Evolutionary conservation across 306 rosid genomes (phyloP).

Genomic region (Citrullus amarus): DNA sequence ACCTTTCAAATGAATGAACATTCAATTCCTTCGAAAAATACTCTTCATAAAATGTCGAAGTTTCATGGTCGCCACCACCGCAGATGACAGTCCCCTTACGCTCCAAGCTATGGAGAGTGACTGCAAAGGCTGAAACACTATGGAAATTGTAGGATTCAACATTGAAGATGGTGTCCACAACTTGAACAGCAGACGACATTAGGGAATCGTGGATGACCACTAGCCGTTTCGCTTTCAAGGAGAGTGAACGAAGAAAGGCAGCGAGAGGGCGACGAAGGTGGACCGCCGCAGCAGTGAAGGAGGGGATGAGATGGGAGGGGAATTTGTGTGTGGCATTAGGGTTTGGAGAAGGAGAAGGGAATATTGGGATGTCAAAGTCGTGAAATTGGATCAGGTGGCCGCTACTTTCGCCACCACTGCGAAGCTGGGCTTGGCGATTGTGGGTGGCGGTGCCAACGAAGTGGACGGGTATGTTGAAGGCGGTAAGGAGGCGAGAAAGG

Average conservation of each 20-base stretch:
- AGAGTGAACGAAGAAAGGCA: constrained; percentile 23
- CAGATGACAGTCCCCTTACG: neutral
- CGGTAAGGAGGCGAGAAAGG: constrained; percentile 46
- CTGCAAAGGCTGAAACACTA: constrained; percentile 42
- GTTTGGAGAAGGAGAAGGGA: constrained; percentile 36
- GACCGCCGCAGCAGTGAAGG: constrained; percentile 21
- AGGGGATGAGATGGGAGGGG: constrained; percentile 59
- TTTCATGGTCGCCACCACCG: neutral
- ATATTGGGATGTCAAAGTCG: constrained; percentile 30
- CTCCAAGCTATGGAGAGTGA: constrained; percentile 24
- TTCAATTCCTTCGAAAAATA: constrained; percentile 10
- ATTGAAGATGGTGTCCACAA: constrained; percentile 21
- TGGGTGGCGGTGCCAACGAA: constrained; percentile 41
- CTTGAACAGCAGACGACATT: constrained; percentile 47
- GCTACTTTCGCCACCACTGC: neutral
- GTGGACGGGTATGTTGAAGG: constrained; percentile 41
- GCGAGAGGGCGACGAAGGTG: constrained; percentile 23
- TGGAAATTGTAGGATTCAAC: constrained; percentile 47
- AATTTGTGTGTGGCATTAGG: constrained; percentile 27
- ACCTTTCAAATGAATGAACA: constrained; percentile 32
- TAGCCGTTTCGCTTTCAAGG: constrained; percentile 24
- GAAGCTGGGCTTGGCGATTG: constrained; percentile 38
- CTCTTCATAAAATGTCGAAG: neutral
- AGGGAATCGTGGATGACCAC: constrained; percentile 49
- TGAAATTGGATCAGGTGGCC: constrained; percentile 31